Percentiles rank a stretch among this genome's conserved stretches.
Conservation (phyloP, 768 basidiomycete genomes). For the Dioszegia aurantiaca region DNA sequence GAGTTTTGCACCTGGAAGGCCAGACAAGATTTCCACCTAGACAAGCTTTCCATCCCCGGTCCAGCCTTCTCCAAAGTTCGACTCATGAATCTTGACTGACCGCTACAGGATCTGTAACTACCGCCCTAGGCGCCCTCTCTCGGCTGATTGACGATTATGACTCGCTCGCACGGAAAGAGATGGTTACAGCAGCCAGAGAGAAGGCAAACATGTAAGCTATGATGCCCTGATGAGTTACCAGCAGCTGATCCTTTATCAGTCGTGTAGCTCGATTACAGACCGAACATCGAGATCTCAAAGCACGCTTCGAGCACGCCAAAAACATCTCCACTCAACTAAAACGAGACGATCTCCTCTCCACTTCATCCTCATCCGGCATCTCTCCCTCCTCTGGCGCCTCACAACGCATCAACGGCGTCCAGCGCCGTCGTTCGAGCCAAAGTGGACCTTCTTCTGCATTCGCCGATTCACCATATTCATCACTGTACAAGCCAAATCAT, state of each 20-base stretch:
- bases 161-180: conserved; percentile 91
- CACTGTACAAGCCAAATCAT: conserved; percentile 57
- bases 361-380: conserved; percentile 17
- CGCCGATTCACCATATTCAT: conserved; percentile 78
- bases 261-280: conserved; percentile 86
- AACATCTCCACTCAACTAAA: conserved; percentile 18
- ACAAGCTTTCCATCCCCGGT: no score
- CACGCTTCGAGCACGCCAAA: conserved; percentile 77
- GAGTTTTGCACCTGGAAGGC: no score
- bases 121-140: conserved; percentile 91
- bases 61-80: no score
- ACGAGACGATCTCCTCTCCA: conserved; percentile 35
- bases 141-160: conserved; percentile 96
- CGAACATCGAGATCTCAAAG: conserved; percentile 78
- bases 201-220: conserved; percentile 79
- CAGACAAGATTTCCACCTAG: no score
- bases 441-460: conserved; percentile 54
- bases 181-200: conserved; percentile 93
- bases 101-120: conserved; percentile 86
- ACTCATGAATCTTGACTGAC: background rate
- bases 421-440: conserved; percentile 33
- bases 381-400: conserved; percentile 36
- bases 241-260: conserved; percentile 56
- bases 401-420: conserved; percentile 45
- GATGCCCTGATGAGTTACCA: background rate